Conservation (phyloP, 106 monocot species). For the Phalaenopsis equestris region DNA sequence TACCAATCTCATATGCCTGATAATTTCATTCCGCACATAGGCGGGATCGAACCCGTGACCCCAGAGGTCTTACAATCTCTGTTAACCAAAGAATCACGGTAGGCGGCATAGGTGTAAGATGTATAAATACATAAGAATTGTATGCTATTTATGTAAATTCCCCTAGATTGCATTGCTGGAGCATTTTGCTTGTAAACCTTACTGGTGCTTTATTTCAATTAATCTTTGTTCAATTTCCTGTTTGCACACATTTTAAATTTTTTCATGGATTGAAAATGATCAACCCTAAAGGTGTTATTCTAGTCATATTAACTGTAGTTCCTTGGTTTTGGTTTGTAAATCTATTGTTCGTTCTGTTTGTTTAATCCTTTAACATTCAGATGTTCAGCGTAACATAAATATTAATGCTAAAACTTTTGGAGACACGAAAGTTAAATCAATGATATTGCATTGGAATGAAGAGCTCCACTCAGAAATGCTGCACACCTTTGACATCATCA, state of each 20-base stretch:
- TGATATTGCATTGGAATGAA: conserved; percentile 78
- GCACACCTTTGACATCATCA: conserved; percentile 71
- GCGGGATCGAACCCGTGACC: too few species aligned
- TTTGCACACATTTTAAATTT: background rate
- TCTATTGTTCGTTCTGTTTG: background rate
- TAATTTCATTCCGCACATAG: too few species aligned
- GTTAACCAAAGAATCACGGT: too few species aligned
- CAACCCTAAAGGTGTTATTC: background rate
- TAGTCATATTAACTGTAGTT: background rate
- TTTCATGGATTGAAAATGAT: background rate
- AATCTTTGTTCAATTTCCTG: background rate
- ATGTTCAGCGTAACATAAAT: conserved; percentile 54
- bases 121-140: too few species aligned
- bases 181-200: background rate
- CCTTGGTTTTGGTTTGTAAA: conserved; percentile 1
- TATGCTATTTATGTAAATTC: too few species aligned
- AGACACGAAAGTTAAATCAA: conserved; percentile 52
- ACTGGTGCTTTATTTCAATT: background rate
- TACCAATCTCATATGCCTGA: too few species aligned
- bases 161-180: background rate
- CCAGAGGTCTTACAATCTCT: too few species aligned
- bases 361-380: background rate
- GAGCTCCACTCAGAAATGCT: conserved; percentile 33
- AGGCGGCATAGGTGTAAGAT: too few species aligned
- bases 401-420: conserved; percentile 57